Percentiles rank a stretch among this genome's conserved stretches.
These are phyloP conservation scores for Aspergillus pseudoglaucus DNA, from an alignment of 2,329 filamentous ascomycete genomes.

Conservation along the genomic window DNA sequence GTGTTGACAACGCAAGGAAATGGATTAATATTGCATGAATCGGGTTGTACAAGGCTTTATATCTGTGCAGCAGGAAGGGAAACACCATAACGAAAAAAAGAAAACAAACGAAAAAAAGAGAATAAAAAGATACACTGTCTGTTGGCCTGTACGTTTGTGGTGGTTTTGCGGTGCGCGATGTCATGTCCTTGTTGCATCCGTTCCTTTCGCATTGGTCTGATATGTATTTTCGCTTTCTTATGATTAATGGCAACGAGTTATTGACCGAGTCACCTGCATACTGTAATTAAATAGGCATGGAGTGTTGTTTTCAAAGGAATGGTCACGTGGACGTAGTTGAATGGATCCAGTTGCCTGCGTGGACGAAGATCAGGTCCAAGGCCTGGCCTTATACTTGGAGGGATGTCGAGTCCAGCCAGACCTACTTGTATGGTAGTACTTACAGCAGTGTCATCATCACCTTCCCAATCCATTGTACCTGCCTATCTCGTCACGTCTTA, in stretches of 20 bases:
- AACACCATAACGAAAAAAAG: background rate
- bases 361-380: no score
- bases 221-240: background rate
- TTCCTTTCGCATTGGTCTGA: background rate
- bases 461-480: no score
- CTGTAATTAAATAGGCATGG: background rate
- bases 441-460: no score
- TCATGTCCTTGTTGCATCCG: background rate
- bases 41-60: background rate
- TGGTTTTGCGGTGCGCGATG: background rate
- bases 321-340: no score
- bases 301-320: background rate
- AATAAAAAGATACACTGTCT: background rate
- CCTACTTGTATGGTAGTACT: no score
- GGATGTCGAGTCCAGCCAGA: no score
- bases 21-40: background rate
- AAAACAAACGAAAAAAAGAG: background rate
- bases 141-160: background rate
- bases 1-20: no score
- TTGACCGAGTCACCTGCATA: background rate
- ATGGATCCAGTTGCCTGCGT: no score
- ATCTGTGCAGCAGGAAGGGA: background rate
- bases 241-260: slow-evolving; percentile 1
- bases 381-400: no score
- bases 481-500: no score